phyloP scores from a whole-genome alignment of 768 basidiomycete genomes.

The Pleurotus sapidus region DNA sequence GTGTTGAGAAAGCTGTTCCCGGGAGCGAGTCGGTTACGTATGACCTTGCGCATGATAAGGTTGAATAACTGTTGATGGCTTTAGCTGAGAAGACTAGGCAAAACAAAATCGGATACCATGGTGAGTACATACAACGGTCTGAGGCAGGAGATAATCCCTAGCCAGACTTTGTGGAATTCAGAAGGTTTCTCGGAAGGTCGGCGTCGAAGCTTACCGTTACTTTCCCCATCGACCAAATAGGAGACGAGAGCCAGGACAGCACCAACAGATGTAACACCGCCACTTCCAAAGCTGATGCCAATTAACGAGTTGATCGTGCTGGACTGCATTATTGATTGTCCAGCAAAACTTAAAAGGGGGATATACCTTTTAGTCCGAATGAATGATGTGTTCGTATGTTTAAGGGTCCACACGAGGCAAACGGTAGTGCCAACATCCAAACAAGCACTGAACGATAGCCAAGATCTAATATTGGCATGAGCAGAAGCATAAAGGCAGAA shows the following conservation, averaged over 20 bases:
- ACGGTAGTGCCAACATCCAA: not conserved
- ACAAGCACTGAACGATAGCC: not conserved
- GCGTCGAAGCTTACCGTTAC: not conserved
- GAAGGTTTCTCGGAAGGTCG: not conserved
- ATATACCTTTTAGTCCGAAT: not conserved
- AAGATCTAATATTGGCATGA: not conserved
- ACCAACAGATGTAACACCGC: not conserved
- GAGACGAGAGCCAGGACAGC: not conserved
- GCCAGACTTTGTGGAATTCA: not conserved
- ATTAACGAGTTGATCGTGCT: not conserved
- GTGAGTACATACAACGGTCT: not conserved
- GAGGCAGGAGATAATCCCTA: not conserved
- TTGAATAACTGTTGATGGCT: not conserved
- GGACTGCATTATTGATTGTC: not conserved
- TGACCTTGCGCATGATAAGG: not conserved
- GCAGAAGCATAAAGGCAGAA: not conserved
- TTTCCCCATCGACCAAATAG: not conserved
- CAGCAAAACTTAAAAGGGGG: not conserved
- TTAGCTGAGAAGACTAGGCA: not conserved
- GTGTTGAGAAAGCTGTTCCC: not conserved
- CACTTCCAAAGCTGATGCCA: not conserved
- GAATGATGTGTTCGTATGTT: not conserved
- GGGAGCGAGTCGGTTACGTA: not conserved
- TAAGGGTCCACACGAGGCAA: not conserved
- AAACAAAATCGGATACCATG: not conserved